These are phyloP conservation scores for Cerioporus squamosus DNA, from an alignment of 1,284 basidiomycete species.

Conservation along the genomic window DNA sequence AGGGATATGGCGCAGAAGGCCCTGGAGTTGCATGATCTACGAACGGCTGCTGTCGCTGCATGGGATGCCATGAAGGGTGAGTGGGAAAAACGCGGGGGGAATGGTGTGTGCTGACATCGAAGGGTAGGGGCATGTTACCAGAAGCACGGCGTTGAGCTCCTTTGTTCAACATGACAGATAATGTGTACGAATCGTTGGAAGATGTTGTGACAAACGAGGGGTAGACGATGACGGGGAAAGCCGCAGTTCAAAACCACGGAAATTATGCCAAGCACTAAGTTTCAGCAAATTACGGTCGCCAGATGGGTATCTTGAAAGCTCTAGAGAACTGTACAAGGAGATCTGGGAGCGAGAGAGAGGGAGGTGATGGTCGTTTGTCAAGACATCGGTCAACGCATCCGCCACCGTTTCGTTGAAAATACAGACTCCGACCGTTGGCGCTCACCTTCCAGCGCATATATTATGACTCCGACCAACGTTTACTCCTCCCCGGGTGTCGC, in stretches of 20 bases:
- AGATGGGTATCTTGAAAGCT: constrained; percentile 22
- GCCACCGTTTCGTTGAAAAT: constrained; percentile 7
- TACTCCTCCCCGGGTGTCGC: not conserved
- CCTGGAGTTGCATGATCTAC: constrained; percentile 39
- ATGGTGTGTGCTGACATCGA: constrained; percentile 22
- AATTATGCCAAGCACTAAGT: constrained; percentile 23
- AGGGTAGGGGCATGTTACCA: constrained; percentile 18
- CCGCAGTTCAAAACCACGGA: not conserved
- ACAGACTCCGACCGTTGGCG: constrained; percentile 1
- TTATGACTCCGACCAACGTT: not conserved
- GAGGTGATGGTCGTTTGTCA: constrained; percentile 19
- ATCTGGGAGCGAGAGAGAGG: constrained; percentile 10
- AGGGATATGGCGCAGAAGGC: constrained; percentile 42
- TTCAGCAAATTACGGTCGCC: constrained; percentile 13
- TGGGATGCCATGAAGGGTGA: constrained; percentile 19
- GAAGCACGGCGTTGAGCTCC: constrained; percentile 15
- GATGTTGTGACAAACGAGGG: constrained; percentile 19
- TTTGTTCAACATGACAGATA: constrained; percentile 19
- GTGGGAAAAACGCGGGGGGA: constrained; percentile 16
- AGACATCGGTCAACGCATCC: constrained; percentile 10
- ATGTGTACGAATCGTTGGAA: constrained; percentile 1
- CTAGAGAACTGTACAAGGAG: constrained; percentile 20
- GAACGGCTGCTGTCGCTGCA: constrained; percentile 23
- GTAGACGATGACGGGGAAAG: constrained; percentile 1
- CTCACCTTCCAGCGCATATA: not conserved